A percentile compares a stretch with the other conserved stretches of the same genome.
phyloP scores from a whole-genome alignment of 352 stramenopile genomes.

The Phytophthora gonapodyides region DNA sequence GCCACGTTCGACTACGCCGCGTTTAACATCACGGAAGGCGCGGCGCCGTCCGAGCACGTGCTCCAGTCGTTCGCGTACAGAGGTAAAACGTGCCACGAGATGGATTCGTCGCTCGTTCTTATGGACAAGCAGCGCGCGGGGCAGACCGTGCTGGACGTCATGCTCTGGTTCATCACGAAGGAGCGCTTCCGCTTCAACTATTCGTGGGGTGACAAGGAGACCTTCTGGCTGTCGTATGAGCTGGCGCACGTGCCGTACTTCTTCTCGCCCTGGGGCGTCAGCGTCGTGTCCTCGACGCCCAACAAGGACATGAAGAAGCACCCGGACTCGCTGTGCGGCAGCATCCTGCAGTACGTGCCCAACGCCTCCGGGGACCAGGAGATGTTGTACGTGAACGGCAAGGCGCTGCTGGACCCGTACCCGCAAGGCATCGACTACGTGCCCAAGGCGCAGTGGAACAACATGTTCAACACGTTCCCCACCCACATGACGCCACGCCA shows the following conservation, averaged over 20 bases:
- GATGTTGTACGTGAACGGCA: slow-evolving; percentile 36
- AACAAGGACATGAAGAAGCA: slow-evolving; percentile 47
- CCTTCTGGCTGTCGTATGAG: slow-evolving; percentile 42
- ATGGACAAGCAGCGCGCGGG: slow-evolving; percentile 34
- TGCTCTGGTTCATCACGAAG: slow-evolving; percentile 41
- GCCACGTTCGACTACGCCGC: slow-evolving; percentile 51
- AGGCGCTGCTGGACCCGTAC: slow-evolving; percentile 30
- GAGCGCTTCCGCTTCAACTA: slow-evolving; percentile 36
- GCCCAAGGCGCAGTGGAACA: slow-evolving; percentile 34
- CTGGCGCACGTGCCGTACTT: slow-evolving; percentile 39
- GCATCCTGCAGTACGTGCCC: slow-evolving; percentile 30
- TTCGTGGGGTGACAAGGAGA: slow-evolving; percentile 37
- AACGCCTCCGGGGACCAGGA: slow-evolving; percentile 10
- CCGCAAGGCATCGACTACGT: slow-evolving; percentile 35
- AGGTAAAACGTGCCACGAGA: slow-evolving; percentile 56
- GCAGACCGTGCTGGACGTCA: slow-evolving; percentile 35
- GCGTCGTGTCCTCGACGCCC: slow-evolving; percentile 38
- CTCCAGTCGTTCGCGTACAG: slow-evolving; percentile 48
- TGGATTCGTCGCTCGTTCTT: slow-evolving; percentile 60
- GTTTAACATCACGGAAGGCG: slow-evolving; percentile 36
- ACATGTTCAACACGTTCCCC: slow-evolving; percentile 50
- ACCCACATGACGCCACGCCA: slow-evolving; percentile 38
- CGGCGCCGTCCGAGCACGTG: slow-evolving; percentile 42
- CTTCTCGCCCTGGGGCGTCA: slow-evolving; percentile 48
- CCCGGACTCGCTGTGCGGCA: slow-evolving; percentile 49